Conservation (phyloP, 495 filamentous ascomycete species). For the Aspergillus biplanus region DNA sequence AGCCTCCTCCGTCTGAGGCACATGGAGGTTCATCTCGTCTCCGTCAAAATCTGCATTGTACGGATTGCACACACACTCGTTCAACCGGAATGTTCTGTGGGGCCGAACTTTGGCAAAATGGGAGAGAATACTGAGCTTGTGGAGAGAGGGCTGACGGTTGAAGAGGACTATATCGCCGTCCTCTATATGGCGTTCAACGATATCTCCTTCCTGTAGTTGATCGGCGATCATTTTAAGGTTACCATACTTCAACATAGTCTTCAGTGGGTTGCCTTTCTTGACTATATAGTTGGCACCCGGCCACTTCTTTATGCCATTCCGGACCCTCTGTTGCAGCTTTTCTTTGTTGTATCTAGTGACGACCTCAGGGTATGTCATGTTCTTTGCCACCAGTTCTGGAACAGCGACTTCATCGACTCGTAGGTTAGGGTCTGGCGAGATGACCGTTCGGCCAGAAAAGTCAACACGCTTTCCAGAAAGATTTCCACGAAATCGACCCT, state of each 20-base stretch:
- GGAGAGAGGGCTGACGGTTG: conserved; percentile 95
- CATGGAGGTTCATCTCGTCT: conserved; percentile 98
- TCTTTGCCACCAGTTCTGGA: conserved; percentile 85
- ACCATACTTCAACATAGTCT: conserved; percentile 75
- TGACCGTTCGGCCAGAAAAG: conserved; percentile 96
- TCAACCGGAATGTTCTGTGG: conserved; percentile 94
- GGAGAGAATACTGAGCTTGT: conserved; percentile 96
- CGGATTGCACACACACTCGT: conserved; percentile 96
- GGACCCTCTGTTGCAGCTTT: conserved; percentile 72
- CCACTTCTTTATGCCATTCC: conserved; percentile 74
- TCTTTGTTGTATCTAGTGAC: conserved; percentile 81
- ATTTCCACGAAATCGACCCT: conserved; percentile 96
- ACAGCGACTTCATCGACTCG: conserved; percentile 93
- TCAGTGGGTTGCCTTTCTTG: conserved; percentile 70
- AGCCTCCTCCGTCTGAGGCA: conserved; percentile 97
- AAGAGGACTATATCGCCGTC: conserved; percentile 97
- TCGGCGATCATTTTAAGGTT: conserved; percentile 67
- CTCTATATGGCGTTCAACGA: conserved; percentile 92
- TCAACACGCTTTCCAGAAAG: conserved; percentile 97
- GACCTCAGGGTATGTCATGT: conserved; percentile 91
- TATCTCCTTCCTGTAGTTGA: conserved; percentile 77
- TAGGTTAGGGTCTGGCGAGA: conserved; percentile 94
- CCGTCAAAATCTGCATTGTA: conserved; percentile 99
- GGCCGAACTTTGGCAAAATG: conserved; percentile 92
- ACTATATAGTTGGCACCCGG: conserved; percentile 85